Conservation (phyloP, 2,329 filamentous ascomycete species). For the Parastagonospora nodorum region DNA sequence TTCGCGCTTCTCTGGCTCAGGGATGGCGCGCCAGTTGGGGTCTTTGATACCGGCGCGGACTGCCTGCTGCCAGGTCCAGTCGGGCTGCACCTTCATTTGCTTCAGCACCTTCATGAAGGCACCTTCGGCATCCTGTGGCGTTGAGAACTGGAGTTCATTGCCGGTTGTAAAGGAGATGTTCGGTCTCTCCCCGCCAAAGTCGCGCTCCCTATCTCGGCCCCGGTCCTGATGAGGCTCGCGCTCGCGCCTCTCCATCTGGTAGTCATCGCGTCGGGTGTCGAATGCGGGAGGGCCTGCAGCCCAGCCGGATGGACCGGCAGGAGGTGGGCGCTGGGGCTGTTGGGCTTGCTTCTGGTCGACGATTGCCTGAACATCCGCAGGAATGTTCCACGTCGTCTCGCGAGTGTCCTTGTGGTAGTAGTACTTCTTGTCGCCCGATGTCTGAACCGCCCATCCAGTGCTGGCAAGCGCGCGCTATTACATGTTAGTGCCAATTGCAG, state of each 20-base stretch:
- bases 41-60: constrained; percentile 87
- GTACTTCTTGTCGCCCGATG: constrained; percentile 86
- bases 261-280: constrained; percentile 38
- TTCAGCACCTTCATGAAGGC: constrained; percentile 91
- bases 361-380: constrained; percentile 70
- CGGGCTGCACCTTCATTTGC: constrained; percentile 81
- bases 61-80: constrained; percentile 92
- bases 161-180: constrained; percentile 49
- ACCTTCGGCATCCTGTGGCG: constrained; percentile 84
- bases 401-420: constrained; percentile 92
- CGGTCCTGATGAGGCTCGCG: constrained; percentile 34
- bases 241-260: constrained; percentile 5
- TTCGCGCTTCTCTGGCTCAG: constrained; percentile 89
- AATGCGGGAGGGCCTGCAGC: constrained; percentile 60
- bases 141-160: constrained; percentile 57
- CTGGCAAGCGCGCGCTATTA: constrained; percentile 75
- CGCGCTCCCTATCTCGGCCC: constrained; percentile 54
- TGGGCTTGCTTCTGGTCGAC: constrained; percentile 68
- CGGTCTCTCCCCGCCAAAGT: constrained; percentile 47
- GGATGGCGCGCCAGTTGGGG: constrained; percentile 88
- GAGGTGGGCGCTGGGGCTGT: constrained; percentile 50
- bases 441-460: constrained; percentile 86
- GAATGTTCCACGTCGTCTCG: constrained; percentile 94
- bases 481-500: constrained; percentile 15
- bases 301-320: constrained; percentile 55